Conservation (phyloP, 75 land plant species). For the Chamaecyparis obtusa region DNA sequence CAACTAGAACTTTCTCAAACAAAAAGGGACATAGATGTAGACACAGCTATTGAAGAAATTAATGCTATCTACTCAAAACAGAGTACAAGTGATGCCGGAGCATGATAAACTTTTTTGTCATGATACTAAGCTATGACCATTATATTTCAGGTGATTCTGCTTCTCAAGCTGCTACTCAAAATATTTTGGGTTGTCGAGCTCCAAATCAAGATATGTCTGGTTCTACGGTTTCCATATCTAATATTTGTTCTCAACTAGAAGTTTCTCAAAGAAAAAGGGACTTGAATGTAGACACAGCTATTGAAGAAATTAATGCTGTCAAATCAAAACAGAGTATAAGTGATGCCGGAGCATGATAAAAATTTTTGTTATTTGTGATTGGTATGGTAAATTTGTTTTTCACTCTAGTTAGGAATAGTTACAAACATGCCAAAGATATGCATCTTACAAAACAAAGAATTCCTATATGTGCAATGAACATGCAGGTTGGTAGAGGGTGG, state of each 20-base stretch:
- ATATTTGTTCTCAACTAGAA: neutral
- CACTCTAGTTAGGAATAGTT: neutral
- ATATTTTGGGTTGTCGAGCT: neutral
- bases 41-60: neutral
- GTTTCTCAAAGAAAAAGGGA: neutral
- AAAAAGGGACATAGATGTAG: neutral
- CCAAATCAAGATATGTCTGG: neutral
- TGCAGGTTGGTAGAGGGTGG: neutral
- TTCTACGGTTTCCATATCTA: neutral
- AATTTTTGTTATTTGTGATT: neutral
- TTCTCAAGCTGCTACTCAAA: neutral
- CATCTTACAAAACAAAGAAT: neutral
- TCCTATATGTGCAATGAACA: neutral
- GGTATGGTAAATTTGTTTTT: neutral
- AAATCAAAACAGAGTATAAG: neutral
- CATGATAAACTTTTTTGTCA: neutral
- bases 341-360: neutral
- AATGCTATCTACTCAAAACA: neutral
- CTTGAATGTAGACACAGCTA: neutral
- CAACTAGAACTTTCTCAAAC: neutral
- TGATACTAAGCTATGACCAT: neutral
- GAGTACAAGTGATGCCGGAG: neutral
- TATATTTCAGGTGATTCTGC: conserved; percentile 2
- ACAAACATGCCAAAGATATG: neutral
- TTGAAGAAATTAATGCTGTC: neutral